Base-by-base conservation (phyloP, 345 rosid species). In the Passiflora organensis region DNA sequence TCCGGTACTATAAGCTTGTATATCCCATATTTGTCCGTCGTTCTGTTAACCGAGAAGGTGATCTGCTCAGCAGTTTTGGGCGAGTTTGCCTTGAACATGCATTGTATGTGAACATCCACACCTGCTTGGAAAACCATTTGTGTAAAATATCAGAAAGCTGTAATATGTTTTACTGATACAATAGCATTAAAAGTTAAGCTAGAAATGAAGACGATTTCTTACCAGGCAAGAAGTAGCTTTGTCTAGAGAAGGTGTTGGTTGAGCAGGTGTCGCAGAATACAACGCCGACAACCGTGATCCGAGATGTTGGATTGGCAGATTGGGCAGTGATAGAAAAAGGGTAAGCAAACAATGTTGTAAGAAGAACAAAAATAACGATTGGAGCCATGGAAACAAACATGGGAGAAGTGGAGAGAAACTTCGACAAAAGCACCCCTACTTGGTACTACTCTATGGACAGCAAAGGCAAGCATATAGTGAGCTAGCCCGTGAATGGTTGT, bases 151-250 rank as follows among this genome's bases (percentile, higher is more conserved):
- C 34, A 2, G 34, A 28, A 28, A 28, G 34, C 34, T 28, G 34
- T 28, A 36, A 37, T n/a, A n/a, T n/a, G n/a, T n/a, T n/a, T n/a
- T n/a, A n/a, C n/a, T n/a, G n/a, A n/a, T n/a, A n/a, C n/a, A n/a
- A n/a, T n/a, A n/a, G n/a, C n/a, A n/a, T n/a, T n/a, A 20, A 11
- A 56, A 43, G 2, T 48, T n/a, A n/a, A n/a, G n/a, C 13, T 37
- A 24, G 2, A 38, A 47, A 37, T 23, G n/a, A 32, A 47, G 48
- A 47, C n/a, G 6, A 39, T 24, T 13, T 49, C 24, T 55, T 71
- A 91, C 98, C 98, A 73, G 86, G 88, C 76, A 87, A 73, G 84
- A 91, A 87, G 71, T 80, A 87, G 76, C 93, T 86, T 62, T 84
- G 82, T 62, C 70, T 78, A 15, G 98, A 84, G 76, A 91, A 86